A percentile compares a stretch with the other conserved stretches of the same genome.
Evolutionary conservation across 2,329 filamentous ascomycete species (phyloP).

Genomic region (Ilyonectria robusta): DNA sequence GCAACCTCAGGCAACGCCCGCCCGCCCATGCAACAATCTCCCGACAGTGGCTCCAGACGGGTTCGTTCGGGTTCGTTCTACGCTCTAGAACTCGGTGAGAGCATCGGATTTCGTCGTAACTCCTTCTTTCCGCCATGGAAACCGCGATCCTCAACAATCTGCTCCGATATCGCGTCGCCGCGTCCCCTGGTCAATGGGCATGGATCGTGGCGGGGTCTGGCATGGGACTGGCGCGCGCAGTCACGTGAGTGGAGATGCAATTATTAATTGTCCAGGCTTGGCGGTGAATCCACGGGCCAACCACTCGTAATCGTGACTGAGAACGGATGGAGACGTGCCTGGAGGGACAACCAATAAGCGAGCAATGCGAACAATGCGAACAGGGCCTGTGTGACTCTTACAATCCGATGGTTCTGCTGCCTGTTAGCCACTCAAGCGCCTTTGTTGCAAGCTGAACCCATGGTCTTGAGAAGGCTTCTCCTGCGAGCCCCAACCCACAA

Average conservation of each 20-base stretch:
- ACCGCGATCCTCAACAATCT: not conserved
- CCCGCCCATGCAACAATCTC: conserved; percentile 27
- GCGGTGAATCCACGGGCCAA: conserved; percentile 8
- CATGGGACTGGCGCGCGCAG: conserved; percentile 35
- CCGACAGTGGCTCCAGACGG: conserved; percentile 25
- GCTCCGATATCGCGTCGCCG: conserved; percentile 36
- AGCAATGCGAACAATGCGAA: not conserved
- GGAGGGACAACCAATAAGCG: conserved; percentile 39
- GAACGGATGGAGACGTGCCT: conserved; percentile 31
- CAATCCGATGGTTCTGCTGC: conserved; percentile 18
- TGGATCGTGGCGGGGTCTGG: conserved; percentile 34
- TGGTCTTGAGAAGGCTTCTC: conserved; percentile 42
- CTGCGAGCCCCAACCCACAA: conserved; percentile 24
- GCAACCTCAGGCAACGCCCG: conserved; percentile 46
- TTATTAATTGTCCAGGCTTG: conserved; percentile 44
- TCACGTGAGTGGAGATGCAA: conserved; percentile 42
- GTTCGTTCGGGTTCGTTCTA: conserved; percentile 12
- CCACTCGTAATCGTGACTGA: conserved; percentile 38
- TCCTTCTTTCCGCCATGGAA: conserved; percentile 10
- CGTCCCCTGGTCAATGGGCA: conserved; percentile 35
- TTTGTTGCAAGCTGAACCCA: conserved; percentile 27
- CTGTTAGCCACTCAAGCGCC: conserved; percentile 22
- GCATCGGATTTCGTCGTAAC: conserved; percentile 2
- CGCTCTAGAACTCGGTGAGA: not conserved
- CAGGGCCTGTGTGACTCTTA: conserved; percentile 19